A percentile compares a stretch with the other conserved stretches of the same genome.
These are phyloP conservation scores for Microdochium trichocladiopsis DNA, from an alignment of 2,329 filamentous ascomycete species.

Conservation along the genomic window DNA sequence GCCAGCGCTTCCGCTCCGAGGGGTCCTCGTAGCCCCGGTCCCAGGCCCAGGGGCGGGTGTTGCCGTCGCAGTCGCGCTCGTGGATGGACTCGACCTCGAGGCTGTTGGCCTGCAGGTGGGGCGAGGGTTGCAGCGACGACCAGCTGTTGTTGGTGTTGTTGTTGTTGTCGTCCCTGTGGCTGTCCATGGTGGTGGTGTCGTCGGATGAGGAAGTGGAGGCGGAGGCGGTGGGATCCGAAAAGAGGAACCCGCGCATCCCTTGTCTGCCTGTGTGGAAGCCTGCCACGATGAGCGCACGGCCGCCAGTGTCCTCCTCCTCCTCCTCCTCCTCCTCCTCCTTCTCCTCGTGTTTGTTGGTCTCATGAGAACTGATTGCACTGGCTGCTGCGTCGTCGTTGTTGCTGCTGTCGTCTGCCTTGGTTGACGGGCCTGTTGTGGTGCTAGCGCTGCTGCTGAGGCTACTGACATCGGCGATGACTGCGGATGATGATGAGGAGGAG, in stretches of 20 bases:
- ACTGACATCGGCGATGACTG: no score
- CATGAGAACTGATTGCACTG: not conserved
- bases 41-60: constrained; percentile 51
- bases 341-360: no score
- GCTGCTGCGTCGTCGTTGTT: not conserved
- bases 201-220: not conserved
- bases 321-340: constrained; percentile 5
- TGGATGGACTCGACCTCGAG: constrained; percentile 59
- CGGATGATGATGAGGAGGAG: no score
- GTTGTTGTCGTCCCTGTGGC: not conserved
- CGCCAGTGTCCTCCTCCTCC: constrained; percentile 20
- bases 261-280: constrained; percentile 66
- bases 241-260: constrained; percentile 61
- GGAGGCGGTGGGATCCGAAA: no score
- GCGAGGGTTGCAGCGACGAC: not conserved
- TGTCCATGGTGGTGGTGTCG: not conserved
- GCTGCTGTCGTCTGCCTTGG: not conserved
- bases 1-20: constrained; percentile 60
- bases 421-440: not conserved
- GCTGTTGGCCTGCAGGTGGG: constrained; percentile 33
- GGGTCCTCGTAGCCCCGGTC: constrained; percentile 57
- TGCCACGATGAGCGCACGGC: constrained; percentile 57
- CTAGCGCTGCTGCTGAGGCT: not conserved
- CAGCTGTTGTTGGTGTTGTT: not conserved
- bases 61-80: constrained; percentile 62